phyloP scores from a whole-genome alignment of 192 early-diverging fungal species.

The Backusella morwellensis region DNA sequence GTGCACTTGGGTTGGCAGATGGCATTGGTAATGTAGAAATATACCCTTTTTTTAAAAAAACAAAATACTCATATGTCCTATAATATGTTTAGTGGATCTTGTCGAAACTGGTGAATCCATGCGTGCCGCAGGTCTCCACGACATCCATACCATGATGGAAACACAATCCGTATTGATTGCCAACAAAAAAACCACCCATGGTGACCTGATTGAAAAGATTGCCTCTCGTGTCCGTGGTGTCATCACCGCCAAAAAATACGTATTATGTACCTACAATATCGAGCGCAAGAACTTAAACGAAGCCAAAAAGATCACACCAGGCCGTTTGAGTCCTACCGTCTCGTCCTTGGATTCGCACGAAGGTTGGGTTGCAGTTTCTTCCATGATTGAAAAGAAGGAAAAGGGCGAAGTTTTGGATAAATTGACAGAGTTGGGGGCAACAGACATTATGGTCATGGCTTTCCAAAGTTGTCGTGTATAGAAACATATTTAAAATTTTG shows the following conservation, averaged over 20 bases:
- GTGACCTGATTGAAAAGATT: constrained; percentile 73
- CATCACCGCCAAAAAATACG: constrained; percentile 83
- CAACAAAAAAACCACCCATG: constrained; percentile 74
- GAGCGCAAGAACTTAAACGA: constrained; percentile 55
- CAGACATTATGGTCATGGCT: constrained; percentile 84
- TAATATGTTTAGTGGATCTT: constrained; percentile 38
- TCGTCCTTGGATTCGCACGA: constrained; percentile 73
- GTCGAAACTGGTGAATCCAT: constrained; percentile 98
- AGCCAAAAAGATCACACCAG: constrained; percentile 83
- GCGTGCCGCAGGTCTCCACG: constrained; percentile 93
- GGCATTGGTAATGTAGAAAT: constrained; percentile 71
- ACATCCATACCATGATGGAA: constrained; percentile 76
- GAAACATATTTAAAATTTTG: background rate
- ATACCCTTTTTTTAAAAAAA: background rate
- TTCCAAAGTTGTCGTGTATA: constrained; percentile 78
- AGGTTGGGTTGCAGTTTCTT: constrained; percentile 86
- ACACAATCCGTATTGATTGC: constrained; percentile 92
- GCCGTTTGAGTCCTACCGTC: constrained; percentile 90
- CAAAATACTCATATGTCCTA: background rate
- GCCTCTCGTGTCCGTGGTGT: constrained; percentile 87
- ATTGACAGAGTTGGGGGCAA: constrained; percentile 82
- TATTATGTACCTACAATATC: constrained; percentile 93
- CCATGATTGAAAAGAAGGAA: constrained; percentile 82
- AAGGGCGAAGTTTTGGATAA: constrained; percentile 89
- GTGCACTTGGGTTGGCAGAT: constrained; percentile 94